Base-by-base conservation (phyloP, 257 asterid genomes). In the Jaltomata sinuosa region DNA sequence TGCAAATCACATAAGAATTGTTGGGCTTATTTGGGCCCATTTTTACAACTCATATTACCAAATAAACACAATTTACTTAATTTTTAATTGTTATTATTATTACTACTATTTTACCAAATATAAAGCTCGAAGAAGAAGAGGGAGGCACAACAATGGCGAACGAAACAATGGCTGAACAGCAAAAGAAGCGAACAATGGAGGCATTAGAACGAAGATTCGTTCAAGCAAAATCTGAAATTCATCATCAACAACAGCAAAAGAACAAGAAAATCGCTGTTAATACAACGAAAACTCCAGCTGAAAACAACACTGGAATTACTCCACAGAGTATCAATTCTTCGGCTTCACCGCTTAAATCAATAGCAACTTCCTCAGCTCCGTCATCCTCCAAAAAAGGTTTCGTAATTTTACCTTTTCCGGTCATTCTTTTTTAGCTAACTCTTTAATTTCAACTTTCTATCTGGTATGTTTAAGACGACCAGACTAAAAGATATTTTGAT, bases 191-290 rank as follows among this genome's bases (percentile, higher is more conserved):
- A 79, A 88, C 97, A 3, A 25, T 89, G 84, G 98, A 94, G 54
- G 99, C 99, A 57, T 77, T 96, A 59, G 94, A 91, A 81, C 91
- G 92, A 87, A 92, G 98, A 86, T 92, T 91, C 65, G 97, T 97
- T 8, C 96, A 91, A 90, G 91, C 93, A 14, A 89, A 93, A 89
- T 91, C 96, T 25, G 97, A 91, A 79, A 83, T 87, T 87, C 89
- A 87, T 87, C 89, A 87, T 32, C 54, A 84, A 12, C 92, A 86
- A 71, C 90, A 91, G 69, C 89, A 89, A 80, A 90, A 88, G 86
- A 78, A 88, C 89, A 91, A 89, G 85, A 93, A 88, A 55, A 3
- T 29, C 0, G 15, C 79, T 19, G 31, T 55, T 47, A 31, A 5
- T 65, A n/a, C 16, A 47, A 47, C 72, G 11, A 45, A 31, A 89